Base-by-base conservation (phyloP, 164 flowering plant species). In the Liquidambar formosana region DNA sequence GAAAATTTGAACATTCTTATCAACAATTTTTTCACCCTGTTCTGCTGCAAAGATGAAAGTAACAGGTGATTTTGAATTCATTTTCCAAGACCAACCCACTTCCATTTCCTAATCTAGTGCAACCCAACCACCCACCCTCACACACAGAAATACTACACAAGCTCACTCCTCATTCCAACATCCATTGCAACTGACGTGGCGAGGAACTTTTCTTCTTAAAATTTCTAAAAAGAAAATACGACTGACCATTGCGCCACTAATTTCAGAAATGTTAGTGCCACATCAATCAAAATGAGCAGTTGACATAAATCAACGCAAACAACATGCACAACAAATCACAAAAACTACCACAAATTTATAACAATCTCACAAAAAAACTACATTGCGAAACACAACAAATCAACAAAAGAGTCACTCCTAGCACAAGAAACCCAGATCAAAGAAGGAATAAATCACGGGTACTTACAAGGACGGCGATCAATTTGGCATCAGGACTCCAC, bases 401-500 rank as follows among this genome's bases (percentile, higher is more conserved):
- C 22, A 53, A 16, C 5, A 22, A 11, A 28, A 38, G 22, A 69
- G 9, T 18, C 27, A 33, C 14, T 33, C 6, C 6, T 33, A 33
- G 6, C 41, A 33, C 21, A 25, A 5, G 1, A 44, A 33, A 26
- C 9, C 19, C 49, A 52, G 13, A 52, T 1, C 10, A 48, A 33
- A 18, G 28, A 26, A 16, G 18, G 26, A 45, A 23, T 26, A 1
- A 10, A n/a, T 27, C 26, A 5, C 49, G 63, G 15, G 48, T 1
- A 80, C 97, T 86, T 76, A 96, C 99, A 68, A 93, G 69, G 72
- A 96, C 83, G 4, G 99, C 96, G 23, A 92, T 80, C 76, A 88
- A 71, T 75, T 90, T 93, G 15, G 89, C 68, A 70, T 96, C 96
- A 3, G 95, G 97, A 54, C 96, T 93, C 99, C 98, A 93, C 15